Percentiles rank a stretch among this genome's conserved stretches.
phyloP scores from a whole-genome alignment of 495 filamentous ascomycete genomes.

The Astrothelium macrocarpum region DNA sequence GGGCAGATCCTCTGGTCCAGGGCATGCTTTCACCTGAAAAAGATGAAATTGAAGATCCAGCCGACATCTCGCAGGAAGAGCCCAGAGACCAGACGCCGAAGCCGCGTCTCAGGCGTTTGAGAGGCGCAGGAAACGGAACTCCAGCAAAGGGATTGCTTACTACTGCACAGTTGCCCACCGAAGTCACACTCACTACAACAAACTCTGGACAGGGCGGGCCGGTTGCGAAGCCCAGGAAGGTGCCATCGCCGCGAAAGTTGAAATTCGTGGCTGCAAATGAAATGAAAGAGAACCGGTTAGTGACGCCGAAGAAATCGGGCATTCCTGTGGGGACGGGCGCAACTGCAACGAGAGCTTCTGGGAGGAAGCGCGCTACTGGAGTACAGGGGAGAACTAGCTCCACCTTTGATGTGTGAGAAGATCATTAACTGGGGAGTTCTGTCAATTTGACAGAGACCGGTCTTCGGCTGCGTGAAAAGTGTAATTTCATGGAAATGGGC shows the following conservation, averaged over 20 bases:
- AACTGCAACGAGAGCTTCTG: neutral
- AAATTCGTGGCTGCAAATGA: neutral
- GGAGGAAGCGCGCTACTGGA: neutral
- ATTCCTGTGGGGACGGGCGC: neutral
- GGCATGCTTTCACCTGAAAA: neutral
- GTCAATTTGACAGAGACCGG: neutral
- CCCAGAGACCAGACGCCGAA: neutral
- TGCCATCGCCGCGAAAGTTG: neutral
- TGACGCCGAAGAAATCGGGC: neutral
- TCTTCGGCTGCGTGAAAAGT: too few relatives aligned
- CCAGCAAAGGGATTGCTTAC: slow-evolving; percentile 4
- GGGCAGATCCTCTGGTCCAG: slow-evolving; percentile 2
- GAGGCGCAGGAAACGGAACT: neutral
- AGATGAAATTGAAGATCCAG: neutral
- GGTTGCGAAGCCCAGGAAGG: neutral
- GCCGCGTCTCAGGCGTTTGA: neutral
- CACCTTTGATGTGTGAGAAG: neutral
- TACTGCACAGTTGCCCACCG: neutral
- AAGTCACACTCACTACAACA: neutral
- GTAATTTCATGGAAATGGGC: too few relatives aligned
- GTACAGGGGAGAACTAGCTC: neutral
- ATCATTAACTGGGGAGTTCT: neutral
- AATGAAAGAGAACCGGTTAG: neutral
- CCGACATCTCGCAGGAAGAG: neutral
- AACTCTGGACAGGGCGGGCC: neutral